These are phyloP conservation scores for Eleusine indica DNA, from an alignment of 176 grass and related monocot species.

Conservation along the genomic window DNA sequence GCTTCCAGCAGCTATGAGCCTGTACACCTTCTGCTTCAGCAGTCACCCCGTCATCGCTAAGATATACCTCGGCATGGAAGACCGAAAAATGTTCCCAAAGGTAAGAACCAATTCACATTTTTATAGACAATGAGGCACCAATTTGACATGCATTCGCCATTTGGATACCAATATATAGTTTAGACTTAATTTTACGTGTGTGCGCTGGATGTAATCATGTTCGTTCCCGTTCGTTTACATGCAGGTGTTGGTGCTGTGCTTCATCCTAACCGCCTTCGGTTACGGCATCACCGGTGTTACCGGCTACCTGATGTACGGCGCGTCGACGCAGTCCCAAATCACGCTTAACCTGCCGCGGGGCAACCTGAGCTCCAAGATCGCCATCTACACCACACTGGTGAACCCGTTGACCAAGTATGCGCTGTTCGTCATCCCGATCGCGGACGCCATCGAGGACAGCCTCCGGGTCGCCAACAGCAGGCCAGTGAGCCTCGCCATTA, in stretches of 20 bases:
- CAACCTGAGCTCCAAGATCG: constrained; percentile 46
- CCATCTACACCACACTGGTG: constrained; percentile 59
- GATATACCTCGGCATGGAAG: constrained; percentile 48
- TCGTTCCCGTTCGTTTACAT: background rate
- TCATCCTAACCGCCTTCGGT: constrained; percentile 38
- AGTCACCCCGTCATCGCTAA: constrained; percentile 53
- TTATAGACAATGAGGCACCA: no score
- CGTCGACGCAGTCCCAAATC: constrained; percentile 46
- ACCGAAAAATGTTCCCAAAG: constrained; percentile 45
- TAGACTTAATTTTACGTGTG: no score
- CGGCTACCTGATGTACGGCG: constrained; percentile 61
- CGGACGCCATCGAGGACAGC: constrained; percentile 47
- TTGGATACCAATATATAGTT: no score
- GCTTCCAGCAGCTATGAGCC: constrained; percentile 42
- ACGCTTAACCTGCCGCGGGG: constrained; percentile 49
- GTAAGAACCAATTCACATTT: background rate
- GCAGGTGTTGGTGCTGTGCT: constrained; percentile 49
- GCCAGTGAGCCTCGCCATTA: constrained; percentile 4
- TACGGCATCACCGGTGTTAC: constrained; percentile 49
- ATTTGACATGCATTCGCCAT: no score
- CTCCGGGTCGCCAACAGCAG: constrained; percentile 32
- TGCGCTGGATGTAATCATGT: no score
- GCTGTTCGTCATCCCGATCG: background rate
- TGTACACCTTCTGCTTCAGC: constrained; percentile 62
- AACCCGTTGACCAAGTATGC: constrained; percentile 50